Base-by-base conservation (phyloP, 345 rosid genomes). In the Chamaenerion angustifolium region DNA sequence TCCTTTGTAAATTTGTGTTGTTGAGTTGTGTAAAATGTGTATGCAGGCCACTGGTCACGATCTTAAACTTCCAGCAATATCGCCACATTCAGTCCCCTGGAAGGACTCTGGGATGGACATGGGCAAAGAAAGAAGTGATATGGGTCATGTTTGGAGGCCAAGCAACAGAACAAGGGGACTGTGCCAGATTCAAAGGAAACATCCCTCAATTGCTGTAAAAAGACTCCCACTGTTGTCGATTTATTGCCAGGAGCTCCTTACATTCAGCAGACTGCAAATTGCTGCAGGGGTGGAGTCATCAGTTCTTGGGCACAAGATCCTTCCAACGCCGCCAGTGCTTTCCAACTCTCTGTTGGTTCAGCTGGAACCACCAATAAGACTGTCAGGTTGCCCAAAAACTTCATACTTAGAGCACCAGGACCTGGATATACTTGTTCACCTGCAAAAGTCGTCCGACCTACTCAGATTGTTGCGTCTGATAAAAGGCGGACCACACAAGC, bases 231-330 rank as follows among this genome's bases (percentile, higher is more conserved):
- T 8, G 61, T 86, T 6, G 94, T 90, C 18, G 98, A 90, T 68
- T 67, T 90, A 54, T 53, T 86, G 72, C 98, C 98, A 0, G 92
- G 95, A 60, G 70, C 80, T 45, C 88, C 94, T 27, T 75, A 67
- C 59, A 81, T 70, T 55, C 78, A 76, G 60, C 92, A 81, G 63
- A 50, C 76, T 31, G 67, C 81, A 42, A 90, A 90, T 52, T 90
- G 98, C 66, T 90, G 98, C 60, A 78, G 73, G 66, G 98, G 98
- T 9, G 98, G 96, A 12, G 83, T 86, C 10, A 64, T 90, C 47
- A 81, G 73, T 58, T 80, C 98, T 1, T 75, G 60, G 76, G 83
- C 41, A 2, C 98, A 86, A 67, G 96, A 90, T 61, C 87, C 88
- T 1, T 56, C 76, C 10, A 76, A 70, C 0, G 92, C 98, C 10